Percentiles rank a stretch among this genome's conserved stretches.
phyloP scores from a whole-genome alignment of 805 yeast genomes.

The Myxozyma melibiosi region DNA sequence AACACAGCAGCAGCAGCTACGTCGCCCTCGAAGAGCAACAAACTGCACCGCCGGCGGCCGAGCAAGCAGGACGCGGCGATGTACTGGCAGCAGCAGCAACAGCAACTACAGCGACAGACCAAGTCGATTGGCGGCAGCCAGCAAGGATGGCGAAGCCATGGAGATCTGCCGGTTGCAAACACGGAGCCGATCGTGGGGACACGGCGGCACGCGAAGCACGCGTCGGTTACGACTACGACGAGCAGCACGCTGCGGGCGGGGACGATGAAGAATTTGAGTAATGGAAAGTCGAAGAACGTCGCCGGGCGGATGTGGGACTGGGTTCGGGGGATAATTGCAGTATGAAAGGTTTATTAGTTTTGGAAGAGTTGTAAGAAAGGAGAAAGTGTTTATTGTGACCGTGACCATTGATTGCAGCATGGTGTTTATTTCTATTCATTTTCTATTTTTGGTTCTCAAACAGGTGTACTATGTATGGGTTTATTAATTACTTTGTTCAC shows the following conservation, averaged over 20 bases:
- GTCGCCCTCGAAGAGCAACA: not conserved
- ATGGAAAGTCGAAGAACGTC: slow-evolving; percentile 6
- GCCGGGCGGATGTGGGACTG: slow-evolving; percentile 38
- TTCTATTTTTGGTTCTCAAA: not conserved
- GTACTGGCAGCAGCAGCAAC: not conserved
- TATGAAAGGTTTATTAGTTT: not conserved
- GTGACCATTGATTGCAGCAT: not conserved
- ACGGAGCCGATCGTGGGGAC: slow-evolving; percentile 9
- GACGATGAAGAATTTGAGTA: not conserved
- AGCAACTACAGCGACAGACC: not conserved
- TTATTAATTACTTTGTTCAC: not conserved
- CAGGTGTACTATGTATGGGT: not conserved
- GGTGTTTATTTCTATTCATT: not conserved
- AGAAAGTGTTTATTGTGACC: not conserved
- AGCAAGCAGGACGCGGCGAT: slow-evolving; percentile 1
- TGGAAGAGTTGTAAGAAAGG: not conserved
- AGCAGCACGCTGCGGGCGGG: slow-evolving; percentile 6
- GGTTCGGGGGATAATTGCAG: slow-evolving; percentile 25
- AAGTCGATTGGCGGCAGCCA: not conserved
- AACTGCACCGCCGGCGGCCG: slow-evolving; percentile 4
- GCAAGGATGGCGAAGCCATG: slow-evolving; percentile 17
- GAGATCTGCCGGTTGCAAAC: slow-evolving; percentile 1
- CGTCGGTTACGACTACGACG: not conserved
- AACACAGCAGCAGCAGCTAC: not conserved
- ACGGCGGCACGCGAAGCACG: slow-evolving; percentile 5